Evolutionary conservation across 2,329 filamentous ascomycete genomes (phyloP), one percentile per base, ranked within the genome.

Genomic region (Hymenotorrendiella dingleyae): DNA sequence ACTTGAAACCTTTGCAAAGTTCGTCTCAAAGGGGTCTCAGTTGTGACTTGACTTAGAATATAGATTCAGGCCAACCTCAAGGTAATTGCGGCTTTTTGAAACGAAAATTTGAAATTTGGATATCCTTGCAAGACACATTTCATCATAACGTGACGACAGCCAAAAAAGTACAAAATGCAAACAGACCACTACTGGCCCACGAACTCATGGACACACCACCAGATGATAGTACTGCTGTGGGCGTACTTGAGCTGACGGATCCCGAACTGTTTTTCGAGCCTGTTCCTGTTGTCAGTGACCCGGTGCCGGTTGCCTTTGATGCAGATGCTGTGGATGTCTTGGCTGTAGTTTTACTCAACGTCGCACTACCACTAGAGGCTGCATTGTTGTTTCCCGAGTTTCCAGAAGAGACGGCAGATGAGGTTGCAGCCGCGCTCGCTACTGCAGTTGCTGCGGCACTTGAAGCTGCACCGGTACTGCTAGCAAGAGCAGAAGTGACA

Each of bases 401-500:
- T 6, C 10, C 32, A 8, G 32, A 20, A 8, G 32, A 20, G 19
- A 6, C 22, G 20, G 19, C 32, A 6, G 32, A 22, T 22, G 19
- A 12, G 12, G 20, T 34, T 19, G 11, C 32, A 3, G 17, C 32
- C 1, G 17, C 19, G 19, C 16, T 32, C 12, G 29, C 29, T 29
- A 5, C 27, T 29, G 10, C 12, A 7, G 27, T 11, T 29, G 27
- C 2, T 29, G 27, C 27, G 16, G 27, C 16, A 29, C 16, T 29
- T 4, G 27, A 14, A 12, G 7, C 27, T 29, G 27, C 12, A 29
- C 11, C 26, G 3, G 26, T 11, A 28, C 11, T 14, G 4, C 11
- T 14, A 20, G 30, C 24, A n/a, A 37, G 26, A 20, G 38, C 34
- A 3, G 46, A 36, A 4, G 46, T 42, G 20, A 37, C 20, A 26